Evolutionary conservation across 257 asterid species (phyloP).

Genomic region (Paraleonurus japonicus): DNA sequence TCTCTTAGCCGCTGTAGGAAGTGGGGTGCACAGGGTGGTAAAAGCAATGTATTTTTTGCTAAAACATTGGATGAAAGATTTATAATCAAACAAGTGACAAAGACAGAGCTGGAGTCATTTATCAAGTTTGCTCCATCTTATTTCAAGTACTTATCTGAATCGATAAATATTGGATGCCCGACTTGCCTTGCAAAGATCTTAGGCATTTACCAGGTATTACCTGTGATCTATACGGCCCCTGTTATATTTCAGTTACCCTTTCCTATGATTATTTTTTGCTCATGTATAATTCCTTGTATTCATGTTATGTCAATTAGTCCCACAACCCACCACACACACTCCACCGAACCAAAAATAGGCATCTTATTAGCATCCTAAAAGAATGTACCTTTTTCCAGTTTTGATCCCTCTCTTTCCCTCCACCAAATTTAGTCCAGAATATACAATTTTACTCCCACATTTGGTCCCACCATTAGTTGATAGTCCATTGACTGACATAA

Average conservation of each 20-base stretch:
- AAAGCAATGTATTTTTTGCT: slow-evolving; percentile 79
- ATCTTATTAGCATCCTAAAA: background rate
- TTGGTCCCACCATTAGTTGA: too few species aligned
- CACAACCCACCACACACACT: background rate
- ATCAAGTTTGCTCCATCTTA: slow-evolving; percentile 65
- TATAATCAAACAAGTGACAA: slow-evolving; percentile 74
- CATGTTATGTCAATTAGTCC: background rate
- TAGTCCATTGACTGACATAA: too few species aligned
- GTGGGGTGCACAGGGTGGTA: slow-evolving; percentile 92
- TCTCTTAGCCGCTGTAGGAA: slow-evolving; percentile 80
- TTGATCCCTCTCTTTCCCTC: too few species aligned
- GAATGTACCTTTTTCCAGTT: too few species aligned
- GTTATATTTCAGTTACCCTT: too few species aligned
- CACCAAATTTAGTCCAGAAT: too few species aligned
- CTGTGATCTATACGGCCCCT: too few species aligned
- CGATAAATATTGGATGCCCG: slow-evolving; percentile 59
- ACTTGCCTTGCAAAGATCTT: slow-evolving; percentile 80
- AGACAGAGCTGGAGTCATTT: slow-evolving; percentile 79
- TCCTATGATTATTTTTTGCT: background rate
- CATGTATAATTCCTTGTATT: background rate
- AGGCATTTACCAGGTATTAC: slow-evolving; percentile 80
- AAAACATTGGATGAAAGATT: slow-evolving; percentile 78
- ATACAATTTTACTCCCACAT: too few species aligned
- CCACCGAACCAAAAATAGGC: background rate
- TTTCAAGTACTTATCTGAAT: slow-evolving; percentile 66